A percentile compares a stretch with the other conserved stretches of the same genome.
Conservation (phyloP, 108 stramenopile species). For the Aurantiochytrium sp. region DNA sequence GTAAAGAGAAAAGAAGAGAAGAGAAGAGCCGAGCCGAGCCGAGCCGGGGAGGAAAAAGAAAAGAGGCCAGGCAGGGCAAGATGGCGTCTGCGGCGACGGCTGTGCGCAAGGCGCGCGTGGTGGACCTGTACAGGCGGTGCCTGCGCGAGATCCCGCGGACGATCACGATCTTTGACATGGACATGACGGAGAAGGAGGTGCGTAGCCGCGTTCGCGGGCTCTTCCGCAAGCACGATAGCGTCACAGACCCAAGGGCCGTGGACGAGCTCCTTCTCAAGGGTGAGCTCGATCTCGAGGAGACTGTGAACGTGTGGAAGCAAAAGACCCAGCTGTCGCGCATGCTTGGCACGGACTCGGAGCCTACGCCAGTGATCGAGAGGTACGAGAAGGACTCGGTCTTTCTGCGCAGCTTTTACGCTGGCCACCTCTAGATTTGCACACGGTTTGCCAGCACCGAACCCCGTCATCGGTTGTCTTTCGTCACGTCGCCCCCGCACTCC, state of each 20-base stretch:
- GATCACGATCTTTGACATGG: neutral
- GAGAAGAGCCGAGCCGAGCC: no score
- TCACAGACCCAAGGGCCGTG: slow-evolving; percentile 30
- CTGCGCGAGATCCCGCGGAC: slow-evolving; percentile 10
- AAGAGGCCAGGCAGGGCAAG: neutral
- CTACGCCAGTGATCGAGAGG: neutral
- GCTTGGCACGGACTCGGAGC: slow-evolving; percentile 17
- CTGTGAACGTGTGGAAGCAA: slow-evolving; percentile 42
- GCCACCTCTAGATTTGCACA: neutral
- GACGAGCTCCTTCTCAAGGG: slow-evolving; percentile 36
- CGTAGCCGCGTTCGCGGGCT: neutral
- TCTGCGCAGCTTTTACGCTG: neutral
- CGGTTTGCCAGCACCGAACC: no score
- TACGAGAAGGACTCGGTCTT: neutral
- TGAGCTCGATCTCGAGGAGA: slow-evolving; percentile 47
- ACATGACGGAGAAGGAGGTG: neutral
- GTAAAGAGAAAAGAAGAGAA: no score
- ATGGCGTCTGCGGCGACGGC: neutral
- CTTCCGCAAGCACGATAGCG: slow-evolving; percentile 23
- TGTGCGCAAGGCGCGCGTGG: slow-evolving; percentile 9
- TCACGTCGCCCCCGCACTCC: no score
- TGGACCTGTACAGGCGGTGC: slow-evolving; percentile 9
- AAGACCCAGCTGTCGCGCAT: slow-evolving; percentile 30
- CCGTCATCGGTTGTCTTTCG: no score
- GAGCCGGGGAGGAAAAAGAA: neutral